Base-by-base conservation (phyloP, 306 rosid species). In the Purshia tridentata region DNA sequence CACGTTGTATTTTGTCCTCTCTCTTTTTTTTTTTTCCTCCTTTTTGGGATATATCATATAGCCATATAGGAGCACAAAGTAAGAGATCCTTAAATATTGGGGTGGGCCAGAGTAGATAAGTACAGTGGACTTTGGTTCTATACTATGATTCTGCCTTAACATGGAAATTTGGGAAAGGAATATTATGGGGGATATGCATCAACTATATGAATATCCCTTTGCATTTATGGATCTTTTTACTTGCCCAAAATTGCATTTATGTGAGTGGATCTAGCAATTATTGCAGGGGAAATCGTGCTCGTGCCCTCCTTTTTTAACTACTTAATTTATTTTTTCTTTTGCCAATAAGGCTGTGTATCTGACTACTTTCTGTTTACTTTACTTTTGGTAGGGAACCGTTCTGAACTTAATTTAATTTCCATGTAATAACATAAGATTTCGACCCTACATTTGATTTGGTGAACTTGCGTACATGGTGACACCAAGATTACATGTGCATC, bases 401-500 rank as follows among this genome's bases (percentile, higher is more conserved):
- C 52, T 6, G 16, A 11, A 6, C 10, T 45, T 65, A 11, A 9
- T 4, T 62, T 61, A 7, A 4, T 14, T 13, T 8, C 6, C 35
- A 8, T 11, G 6, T 20, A 45, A 10, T 1, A 65, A 20, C 11
- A 49, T n/a, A 35, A 68, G 46, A n/a, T 16, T 39, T 67, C 59
- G 53, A 64, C 15, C 69, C 35, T 61, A n/a, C n/a, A 35, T 2
- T 12, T 44, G 15, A 46, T 5, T 51, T 15, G 12, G 18, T 22
- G 56, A 51, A 73, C 37, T 23, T 59, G 70, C 23, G 49, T 54
- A 66, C 67, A 64, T 69, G 41, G 51, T 76, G 87, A 84, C 75
- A 57, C 77, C 74, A 82, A 82, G 86, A 82, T 70, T 74, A 70
- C 91, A 84, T 84, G 91, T 82, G 93, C 85, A 76, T 7, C 6